A percentile compares a stretch with the other conserved stretches of the same genome.
phyloP scores from a whole-genome alignment of 108 stramenopile genomes.

The Fragilaria radians region DNA sequence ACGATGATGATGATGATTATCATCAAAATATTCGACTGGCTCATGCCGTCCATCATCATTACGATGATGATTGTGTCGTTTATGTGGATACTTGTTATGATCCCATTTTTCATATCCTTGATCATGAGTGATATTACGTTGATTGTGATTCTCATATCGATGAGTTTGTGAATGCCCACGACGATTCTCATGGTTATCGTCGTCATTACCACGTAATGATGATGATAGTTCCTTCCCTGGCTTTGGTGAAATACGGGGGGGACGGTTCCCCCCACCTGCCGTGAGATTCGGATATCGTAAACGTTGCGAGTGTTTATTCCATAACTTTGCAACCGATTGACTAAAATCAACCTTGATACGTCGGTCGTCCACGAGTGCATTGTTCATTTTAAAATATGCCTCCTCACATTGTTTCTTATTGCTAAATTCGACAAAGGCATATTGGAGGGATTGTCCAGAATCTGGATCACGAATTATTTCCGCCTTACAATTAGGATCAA shows the following conservation, averaged over 20 bases:
- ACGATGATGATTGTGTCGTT: too few relatives aligned
- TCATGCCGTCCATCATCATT: neutral
- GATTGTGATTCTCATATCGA: too few relatives aligned
- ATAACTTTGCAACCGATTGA: conserved; percentile 94
- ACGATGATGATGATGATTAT: neutral
- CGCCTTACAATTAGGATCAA: conserved; percentile 76
- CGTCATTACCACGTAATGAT: too few relatives aligned
- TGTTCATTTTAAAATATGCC: conserved; percentile 99
- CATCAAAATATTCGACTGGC: neutral
- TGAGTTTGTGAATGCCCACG: too few relatives aligned
- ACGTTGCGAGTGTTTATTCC: conserved; percentile 72
- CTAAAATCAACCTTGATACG: conserved; percentile 97
- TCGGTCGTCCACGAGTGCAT: conserved; percentile 96
- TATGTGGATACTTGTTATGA: too few relatives aligned
- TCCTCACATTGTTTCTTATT: conserved; percentile 81
- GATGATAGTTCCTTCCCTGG: too few relatives aligned
- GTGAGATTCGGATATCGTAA: too few relatives aligned
- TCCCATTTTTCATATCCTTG: too few relatives aligned
- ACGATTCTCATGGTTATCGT: too few relatives aligned
- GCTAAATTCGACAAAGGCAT: conserved; percentile 96
- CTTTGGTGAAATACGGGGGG: too few relatives aligned
- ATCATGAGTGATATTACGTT: too few relatives aligned
- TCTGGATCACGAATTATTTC: conserved; percentile 95
- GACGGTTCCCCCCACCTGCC: too few relatives aligned
- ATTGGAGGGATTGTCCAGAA: conserved; percentile 92